Percentiles rank a stretch among this genome's conserved stretches.
Evolutionary conservation across 192 early-diverging fungal genomes (phyloP).

Genomic region (Backusella tarrabulga): DNA sequence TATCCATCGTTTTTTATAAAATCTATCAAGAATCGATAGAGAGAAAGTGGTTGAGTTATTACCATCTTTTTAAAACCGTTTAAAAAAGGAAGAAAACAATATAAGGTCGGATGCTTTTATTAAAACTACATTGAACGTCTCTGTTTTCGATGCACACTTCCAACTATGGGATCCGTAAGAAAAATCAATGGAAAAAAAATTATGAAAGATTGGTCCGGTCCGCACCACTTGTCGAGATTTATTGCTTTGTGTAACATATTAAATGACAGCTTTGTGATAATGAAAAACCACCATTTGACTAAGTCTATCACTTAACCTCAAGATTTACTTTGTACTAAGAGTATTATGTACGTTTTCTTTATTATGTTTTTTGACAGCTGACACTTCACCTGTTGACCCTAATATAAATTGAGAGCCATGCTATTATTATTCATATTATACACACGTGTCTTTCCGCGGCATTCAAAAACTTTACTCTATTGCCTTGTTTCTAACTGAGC

Average conservation of each 20-base stretch:
- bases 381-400: no score
- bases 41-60: not conserved
- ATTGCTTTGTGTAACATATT: not conserved
- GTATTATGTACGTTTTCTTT: no score
- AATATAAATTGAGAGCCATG: no score
- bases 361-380: no score
- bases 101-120: not conserved
- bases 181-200: not conserved
- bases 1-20: not conserved
- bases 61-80: slow-evolving; percentile 17
- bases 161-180: not conserved
- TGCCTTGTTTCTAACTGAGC: no score
- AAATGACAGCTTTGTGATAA: not conserved
- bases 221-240: not conserved
- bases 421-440: no score
- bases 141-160: not conserved
- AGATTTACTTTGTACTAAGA: no score
- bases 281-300: no score
- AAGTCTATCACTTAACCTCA: no score
- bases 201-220: not conserved
- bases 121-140: not conserved
- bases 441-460: no score
- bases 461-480: no score
- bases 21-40: not conserved
- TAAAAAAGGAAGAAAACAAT: slow-evolving; percentile 17